Conservation (phyloP, 2,329 filamentous ascomycete genomes). For the Shiraia sp. region DNA sequence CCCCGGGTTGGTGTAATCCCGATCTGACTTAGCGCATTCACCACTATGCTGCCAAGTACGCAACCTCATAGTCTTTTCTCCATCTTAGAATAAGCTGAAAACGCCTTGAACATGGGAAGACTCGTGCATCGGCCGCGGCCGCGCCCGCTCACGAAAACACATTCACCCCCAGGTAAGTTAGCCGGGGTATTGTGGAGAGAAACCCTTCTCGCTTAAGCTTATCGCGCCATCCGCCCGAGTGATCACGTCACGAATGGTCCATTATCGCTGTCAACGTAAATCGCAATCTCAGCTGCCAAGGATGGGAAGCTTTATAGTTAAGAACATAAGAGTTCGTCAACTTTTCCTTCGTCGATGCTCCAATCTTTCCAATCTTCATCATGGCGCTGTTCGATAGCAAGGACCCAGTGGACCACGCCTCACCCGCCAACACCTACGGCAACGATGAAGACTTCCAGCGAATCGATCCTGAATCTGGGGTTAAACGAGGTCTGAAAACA, state of each 20-base stretch:
- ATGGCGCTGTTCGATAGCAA: slow-evolving; percentile 30
- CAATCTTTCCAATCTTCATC: slow-evolving; percentile 1
- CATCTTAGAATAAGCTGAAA: too few relatives aligned
- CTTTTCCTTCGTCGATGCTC: background rate
- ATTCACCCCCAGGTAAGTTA: background rate
- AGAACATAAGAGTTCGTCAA: slow-evolving; percentile 7
- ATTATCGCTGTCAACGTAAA: slow-evolving; percentile 4
- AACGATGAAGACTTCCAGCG: slow-evolving; percentile 32
- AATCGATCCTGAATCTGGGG: slow-evolving; percentile 64
- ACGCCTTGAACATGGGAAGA: too few relatives aligned
- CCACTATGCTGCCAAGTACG: background rate
- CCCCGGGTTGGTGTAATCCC: too few relatives aligned
- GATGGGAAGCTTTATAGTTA: slow-evolving; percentile 9
- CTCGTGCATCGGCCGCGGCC: too few relatives aligned
- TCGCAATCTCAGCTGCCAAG: slow-evolving; percentile 11
- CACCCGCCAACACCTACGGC: slow-evolving; percentile 21
- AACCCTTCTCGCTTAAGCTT: slow-evolving; percentile 4
- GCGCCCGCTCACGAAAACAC: background rate
- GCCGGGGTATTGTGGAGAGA: background rate
- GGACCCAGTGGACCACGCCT: slow-evolving; percentile 14
- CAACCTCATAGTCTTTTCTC: too few relatives aligned
- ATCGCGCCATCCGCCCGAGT: slow-evolving; percentile 12
- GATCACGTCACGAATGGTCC: slow-evolving; percentile 6
- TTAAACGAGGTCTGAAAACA: slow-evolving; percentile 71
- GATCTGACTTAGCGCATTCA: background rate